Evolutionary conservation across 495 filamentous ascomycete genomes (phyloP), one percentile per base, ranked within the genome.

Genomic region (Saxophila tyrrhenica): DNA sequence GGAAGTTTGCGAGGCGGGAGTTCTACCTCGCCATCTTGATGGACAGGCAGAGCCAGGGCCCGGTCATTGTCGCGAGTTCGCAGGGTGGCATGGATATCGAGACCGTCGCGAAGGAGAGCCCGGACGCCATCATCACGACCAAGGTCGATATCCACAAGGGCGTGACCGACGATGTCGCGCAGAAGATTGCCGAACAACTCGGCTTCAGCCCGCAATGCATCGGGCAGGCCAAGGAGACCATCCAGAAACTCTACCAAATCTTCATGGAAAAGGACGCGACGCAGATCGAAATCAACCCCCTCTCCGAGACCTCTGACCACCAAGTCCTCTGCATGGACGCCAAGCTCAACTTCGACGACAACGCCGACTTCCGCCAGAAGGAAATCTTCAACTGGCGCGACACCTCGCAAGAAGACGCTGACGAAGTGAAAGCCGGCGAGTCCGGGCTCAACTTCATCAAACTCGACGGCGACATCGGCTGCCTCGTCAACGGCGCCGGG

Each of bases 1-100:
- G 92, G 78, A 98, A 98, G 78, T 98, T 97, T 64, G 92, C 92
- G 62, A 89, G 92, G 56, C 84, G 94, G 65, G 92, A 98, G 75
- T 98, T 97, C 80, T 98, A 98, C 75, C 83, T 98, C 19, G 92
- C 92, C 62, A 80, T 98, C 57, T 81, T 98, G 59, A 95, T 98
- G 91, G 92, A 98, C 76, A 89, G 92, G 59, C 78, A 76, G 61
- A 84, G 86, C 17, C 92, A 96, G 76, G 79, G 80, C 56, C 94
- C 92, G 57, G 87, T 97, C 68, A 95, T 98, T 62, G 87, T 98
- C 32, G 87, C 94, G 61, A 96, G 91, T 39, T 95, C 91, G 24
- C 92, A 97, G 70, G 92, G 92, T 72, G 92, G 92, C 66, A 94
- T 98, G 88, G 92, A 97, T 67, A 98, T 98, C 60, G 92, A 98